Evolutionary conservation across 345 rosid genomes (phyloP), one percentile per base, ranked within the genome.

Genomic region (Physaria fendleri): DNA sequence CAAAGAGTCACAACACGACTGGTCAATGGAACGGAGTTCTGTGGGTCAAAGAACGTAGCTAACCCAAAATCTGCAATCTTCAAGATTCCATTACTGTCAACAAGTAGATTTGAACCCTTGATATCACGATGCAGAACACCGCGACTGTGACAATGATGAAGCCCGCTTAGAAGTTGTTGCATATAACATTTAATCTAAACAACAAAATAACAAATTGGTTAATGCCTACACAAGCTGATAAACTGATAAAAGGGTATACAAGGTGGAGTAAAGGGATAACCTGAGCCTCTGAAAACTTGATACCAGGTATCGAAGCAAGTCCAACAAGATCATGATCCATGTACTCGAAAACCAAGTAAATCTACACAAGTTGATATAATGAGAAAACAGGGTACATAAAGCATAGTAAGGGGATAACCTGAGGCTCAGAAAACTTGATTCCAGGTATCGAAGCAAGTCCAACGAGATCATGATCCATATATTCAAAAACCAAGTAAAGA

Each of bases 311-410:
- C n/a, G n/a, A n/a, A n/a, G n/a, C n/a, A n/a, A n/a, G n/a, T n/a
- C n/a, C n/a, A n/a, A n/a, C n/a, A n/a, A n/a, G 94, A 71, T 93
- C 99, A 69, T 93, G 99, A 65, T 93, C 99, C 99, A 93, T 93
- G 44, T 89, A 93, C 76, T 93, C 99, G 7, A 93, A 89, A 65
- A 93, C 79, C 69, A 93, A 94, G 79, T 87, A 89, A 60, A 93
- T 17, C 56, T 24, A 46, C 15, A 7, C 1, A 42, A 22, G 44
- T 55, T 22, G 1, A 64, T 14, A 48, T 1, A 40, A 3, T 0
- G 11, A 38, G 14, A 30, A 18, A 3, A 65, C 2, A 2, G 1
- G 4, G 30, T 16, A 28, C 4, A 27, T 14, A 21, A 20, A 51
- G 12, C 10, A 1, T 3, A 20, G 39, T 42, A 11, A 22, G 15